Percentiles rank a stretch among this genome's conserved stretches.
Evolutionary conservation across 306 rosid species (phyloP).

Genomic region (Lupinus albus): DNA sequence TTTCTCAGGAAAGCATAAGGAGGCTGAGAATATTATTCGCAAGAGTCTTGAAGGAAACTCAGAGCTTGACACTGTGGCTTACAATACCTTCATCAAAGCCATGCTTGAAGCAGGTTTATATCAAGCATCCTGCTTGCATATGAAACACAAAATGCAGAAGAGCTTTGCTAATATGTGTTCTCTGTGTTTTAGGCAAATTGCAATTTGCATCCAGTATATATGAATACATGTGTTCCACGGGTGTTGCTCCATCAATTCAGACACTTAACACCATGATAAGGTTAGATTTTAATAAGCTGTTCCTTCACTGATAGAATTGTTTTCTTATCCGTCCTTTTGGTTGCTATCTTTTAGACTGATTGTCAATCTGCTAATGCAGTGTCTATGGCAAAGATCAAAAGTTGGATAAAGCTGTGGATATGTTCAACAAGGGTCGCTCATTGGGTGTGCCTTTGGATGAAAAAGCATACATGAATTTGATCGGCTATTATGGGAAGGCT

Average conservation of each 20-base stretch:
- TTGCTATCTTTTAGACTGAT: slow-evolving; percentile 30
- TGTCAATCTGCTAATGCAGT: slow-evolving; percentile 51
- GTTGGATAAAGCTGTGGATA: slow-evolving; percentile 76
- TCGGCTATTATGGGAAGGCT: slow-evolving; percentile 85
- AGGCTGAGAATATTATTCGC: slow-evolving; percentile 61
- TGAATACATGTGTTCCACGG: slow-evolving; percentile 67
- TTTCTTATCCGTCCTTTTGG: slow-evolving; percentile 13
- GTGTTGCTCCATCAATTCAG: slow-evolving; percentile 77
- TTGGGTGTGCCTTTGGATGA: slow-evolving; percentile 64
- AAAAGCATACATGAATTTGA: slow-evolving; percentile 75
- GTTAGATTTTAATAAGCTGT: slow-evolving; percentile 45
- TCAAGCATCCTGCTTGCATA: slow-evolving; percentile 35
- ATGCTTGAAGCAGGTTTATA: slow-evolving; percentile 82
- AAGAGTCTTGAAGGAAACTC: slow-evolving; percentile 56
- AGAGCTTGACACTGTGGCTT: slow-evolving; percentile 93
- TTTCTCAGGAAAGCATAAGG: slow-evolving; percentile 71
- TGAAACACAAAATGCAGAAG: slow-evolving; percentile 18
- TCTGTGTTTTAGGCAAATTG: slow-evolving; percentile 64
- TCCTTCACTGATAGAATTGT: neutral
- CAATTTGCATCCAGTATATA: slow-evolving; percentile 68
- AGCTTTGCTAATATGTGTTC: slow-evolving; percentile 46
- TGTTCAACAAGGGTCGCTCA: slow-evolving; percentile 66
- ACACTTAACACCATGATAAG: slow-evolving; percentile 93
- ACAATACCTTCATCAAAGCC: slow-evolving; percentile 89
- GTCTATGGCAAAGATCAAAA: slow-evolving; percentile 82